These are phyloP conservation scores for Coix lacrymajobi DNA, from an alignment of 176 grass and related monocot species.

Conservation along the genomic window DNA sequence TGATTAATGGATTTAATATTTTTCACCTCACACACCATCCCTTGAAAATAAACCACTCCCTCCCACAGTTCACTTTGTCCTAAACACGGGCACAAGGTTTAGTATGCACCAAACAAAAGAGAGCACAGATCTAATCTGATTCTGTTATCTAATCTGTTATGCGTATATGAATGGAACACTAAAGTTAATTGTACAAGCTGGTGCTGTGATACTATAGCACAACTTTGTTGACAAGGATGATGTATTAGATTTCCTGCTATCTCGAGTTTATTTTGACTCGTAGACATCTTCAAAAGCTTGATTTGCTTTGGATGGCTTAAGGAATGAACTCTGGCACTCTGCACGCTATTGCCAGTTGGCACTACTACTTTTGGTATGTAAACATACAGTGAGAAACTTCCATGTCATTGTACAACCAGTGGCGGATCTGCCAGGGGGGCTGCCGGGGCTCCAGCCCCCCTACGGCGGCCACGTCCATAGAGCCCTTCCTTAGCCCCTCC, in stretches of 20 bases:
- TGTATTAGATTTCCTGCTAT: constrained; percentile 43
- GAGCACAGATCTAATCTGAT: neutral
- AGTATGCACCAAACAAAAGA: neutral
- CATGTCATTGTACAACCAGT: too few relatives aligned
- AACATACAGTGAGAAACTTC: constrained; percentile 32
- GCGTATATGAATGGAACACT: neutral
- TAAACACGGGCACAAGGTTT: too few relatives aligned
- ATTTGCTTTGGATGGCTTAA: constrained; percentile 50
- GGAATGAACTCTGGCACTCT: constrained; percentile 43
- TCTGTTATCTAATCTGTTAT: neutral
- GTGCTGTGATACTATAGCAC: neutral
- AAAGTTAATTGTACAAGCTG: neutral
- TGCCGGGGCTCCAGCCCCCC: too few relatives aligned
- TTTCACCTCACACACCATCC: too few relatives aligned
- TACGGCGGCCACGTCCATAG: too few relatives aligned
- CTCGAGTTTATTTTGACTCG: constrained; percentile 69
- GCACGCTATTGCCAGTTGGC: neutral
- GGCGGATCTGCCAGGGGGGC: too few relatives aligned
- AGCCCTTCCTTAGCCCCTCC: too few relatives aligned
- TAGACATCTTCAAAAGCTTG: constrained; percentile 44
- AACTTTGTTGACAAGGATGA: neutral
- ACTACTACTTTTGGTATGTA: constrained; percentile 32
- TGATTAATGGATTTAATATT: too few relatives aligned
- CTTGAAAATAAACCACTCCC: too few relatives aligned
- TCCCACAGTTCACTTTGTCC: too few relatives aligned